Evolutionary conservation across 108 stramenopile genomes (phyloP), one percentile per base, ranked within the genome.

Genomic region (Aurantiochytrium sp.): DNA sequence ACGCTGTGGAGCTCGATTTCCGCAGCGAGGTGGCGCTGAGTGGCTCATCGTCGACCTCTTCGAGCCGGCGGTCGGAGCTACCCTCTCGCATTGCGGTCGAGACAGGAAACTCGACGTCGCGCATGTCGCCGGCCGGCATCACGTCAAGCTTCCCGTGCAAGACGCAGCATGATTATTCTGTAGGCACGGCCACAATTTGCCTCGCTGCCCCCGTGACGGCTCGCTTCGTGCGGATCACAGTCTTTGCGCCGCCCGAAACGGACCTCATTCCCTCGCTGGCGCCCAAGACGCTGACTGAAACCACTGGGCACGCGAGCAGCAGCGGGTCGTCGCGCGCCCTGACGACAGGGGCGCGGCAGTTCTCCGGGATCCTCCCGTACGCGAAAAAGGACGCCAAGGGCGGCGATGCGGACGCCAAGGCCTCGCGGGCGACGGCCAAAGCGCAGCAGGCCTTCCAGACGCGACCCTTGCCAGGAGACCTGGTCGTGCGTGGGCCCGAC

Each of bases 181-280:
- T 81, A 8, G 73, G 73, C 45, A 48, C 45, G 39, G 73, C 73
- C 19, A 39, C 42, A 21, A 81, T 81, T 1, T 81, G 73, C 45
- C 45, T 81, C 21, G 42, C 73, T n/a, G 73, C 73, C 27, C 73
- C 73, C 21, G 73, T 81, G n/a, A 48, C 42, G 6, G 73, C 73
- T 81, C 73, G 73, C 12, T 81, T 81, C 24, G 3, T 81, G n/a
- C 39, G 45, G 19, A 24, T 81, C 0, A 21, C 45, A 22, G 45
- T 81, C 12, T 81, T 81, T 30, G 42, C 73, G 0, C 73, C 73
- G n/a, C 73, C 73, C n/a, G 73, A 81, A 42, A 30, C 39, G 6
- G 73, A 81, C 24, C 30, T 48, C 45, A 24, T 81, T 6, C 73
- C 59, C 10, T 65, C 3, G 32, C 24, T 65, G 27, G 59, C 59